A percentile compares a stretch with the other conserved stretches of the same genome.
These are phyloP conservation scores for Phytophthora agathidicida DNA, from an alignment of 352 stramenopile species.

Conservation along the genomic window DNA sequence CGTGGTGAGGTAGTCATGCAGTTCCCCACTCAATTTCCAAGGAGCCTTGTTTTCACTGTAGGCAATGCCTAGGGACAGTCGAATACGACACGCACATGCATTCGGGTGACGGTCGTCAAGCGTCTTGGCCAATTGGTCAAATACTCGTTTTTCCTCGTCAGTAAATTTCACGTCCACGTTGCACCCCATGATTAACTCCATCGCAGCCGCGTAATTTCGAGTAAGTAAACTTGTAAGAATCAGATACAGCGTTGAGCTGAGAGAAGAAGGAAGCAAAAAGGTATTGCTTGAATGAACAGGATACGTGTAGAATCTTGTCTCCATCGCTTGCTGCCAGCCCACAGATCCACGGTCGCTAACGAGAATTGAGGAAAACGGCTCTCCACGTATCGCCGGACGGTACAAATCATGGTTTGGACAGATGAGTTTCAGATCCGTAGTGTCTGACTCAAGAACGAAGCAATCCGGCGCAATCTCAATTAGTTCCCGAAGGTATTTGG, in stretches of 20 bases:
- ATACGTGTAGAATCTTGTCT: conserved; percentile 97
- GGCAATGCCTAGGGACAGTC: conserved; percentile 81
- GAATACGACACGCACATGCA: conserved; percentile 95
- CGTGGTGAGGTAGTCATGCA: conserved; percentile 91
- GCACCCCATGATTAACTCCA: conserved; percentile 95
- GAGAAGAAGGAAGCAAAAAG: conserved; percentile 95
- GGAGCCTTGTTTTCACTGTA: conserved; percentile 94
- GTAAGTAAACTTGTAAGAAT: conserved; percentile 97
- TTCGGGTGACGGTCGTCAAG: conserved; percentile 96
- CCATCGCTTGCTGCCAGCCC: conserved; percentile 89
- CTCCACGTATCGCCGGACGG: conserved; percentile 68
- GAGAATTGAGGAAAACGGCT: conserved; percentile 84
- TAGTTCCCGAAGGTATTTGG: conserved; percentile 59
- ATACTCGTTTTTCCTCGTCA: conserved; percentile 97
- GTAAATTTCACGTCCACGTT: conserved; percentile 97
- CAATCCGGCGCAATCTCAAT: conserved; percentile 63
- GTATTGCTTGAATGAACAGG: conserved; percentile 96
- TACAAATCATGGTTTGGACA: conserved; percentile 87
- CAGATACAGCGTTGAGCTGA: conserved; percentile 98
- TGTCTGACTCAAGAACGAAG: conserved; percentile 80
- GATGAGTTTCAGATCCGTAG: conserved; percentile 77
- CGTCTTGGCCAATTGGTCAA: conserved; percentile 95
- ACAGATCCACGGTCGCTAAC: conserved; percentile 79
- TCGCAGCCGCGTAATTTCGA: conserved; percentile 94
- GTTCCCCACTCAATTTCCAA: conserved; percentile 78